Conservation (phyloP, 768 basidiomycete species). For the Omphalotus guepiniiformis region DNA sequence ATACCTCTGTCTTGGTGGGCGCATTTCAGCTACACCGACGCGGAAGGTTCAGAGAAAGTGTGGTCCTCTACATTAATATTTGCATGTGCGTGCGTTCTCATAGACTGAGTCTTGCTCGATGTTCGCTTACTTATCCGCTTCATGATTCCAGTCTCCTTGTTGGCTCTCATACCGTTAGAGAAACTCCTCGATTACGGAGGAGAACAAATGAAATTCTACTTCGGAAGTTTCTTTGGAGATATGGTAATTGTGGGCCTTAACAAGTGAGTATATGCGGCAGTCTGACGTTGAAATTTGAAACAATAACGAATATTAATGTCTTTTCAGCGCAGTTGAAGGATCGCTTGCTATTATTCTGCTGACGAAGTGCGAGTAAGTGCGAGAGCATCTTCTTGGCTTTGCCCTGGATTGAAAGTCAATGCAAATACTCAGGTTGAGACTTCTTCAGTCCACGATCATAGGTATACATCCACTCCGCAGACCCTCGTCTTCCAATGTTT, state of each 20-base stretch:
- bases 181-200: conserved; percentile 58
- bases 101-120: neutral
- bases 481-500: neutral
- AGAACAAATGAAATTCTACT: conserved; percentile 38
- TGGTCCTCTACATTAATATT: conserved; percentile 39
- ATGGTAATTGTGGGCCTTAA: conserved; percentile 58
- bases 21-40: conserved; percentile 31
- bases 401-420: too few species aligned
- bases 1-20: conserved; percentile 62
- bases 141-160: conserved; percentile 47
- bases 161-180: conserved; percentile 64
- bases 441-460: too few species aligned
- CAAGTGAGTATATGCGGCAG: too few species aligned
- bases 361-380: conserved; percentile 60
- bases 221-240: conserved; percentile 62
- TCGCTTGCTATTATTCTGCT: conserved; percentile 69
- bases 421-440: too few species aligned
- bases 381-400: too few species aligned
- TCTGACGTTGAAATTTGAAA: too few species aligned
- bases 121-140: neutral
- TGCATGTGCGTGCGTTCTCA: conserved; percentile 25
- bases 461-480: too few species aligned
- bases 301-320: too few species aligned
- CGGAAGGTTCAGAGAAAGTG: conserved; percentile 6
- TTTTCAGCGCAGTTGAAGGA: conserved; percentile 58